These are phyloP conservation scores for Pythium aristosporum DNA, from an alignment of 352 stramenopile species.

Conservation along the genomic window DNA sequence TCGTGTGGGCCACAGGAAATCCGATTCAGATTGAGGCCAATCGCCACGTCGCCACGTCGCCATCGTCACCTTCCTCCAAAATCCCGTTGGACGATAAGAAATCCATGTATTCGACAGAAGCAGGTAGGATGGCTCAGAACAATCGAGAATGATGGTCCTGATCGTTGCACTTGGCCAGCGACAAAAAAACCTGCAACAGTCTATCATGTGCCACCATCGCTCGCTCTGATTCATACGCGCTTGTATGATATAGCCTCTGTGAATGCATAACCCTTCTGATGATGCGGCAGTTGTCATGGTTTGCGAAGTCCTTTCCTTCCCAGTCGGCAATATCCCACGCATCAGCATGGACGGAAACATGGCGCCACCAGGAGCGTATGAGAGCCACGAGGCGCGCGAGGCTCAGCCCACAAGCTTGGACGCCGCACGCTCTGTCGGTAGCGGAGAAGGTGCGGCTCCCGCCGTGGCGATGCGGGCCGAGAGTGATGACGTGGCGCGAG, in stretches of 20 bases:
- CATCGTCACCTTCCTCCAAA: slow-evolving; percentile 6
- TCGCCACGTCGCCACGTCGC: slow-evolving; percentile 13
- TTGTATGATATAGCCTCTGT: not conserved
- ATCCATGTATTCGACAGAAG: not conserved
- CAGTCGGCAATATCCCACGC: not conserved
- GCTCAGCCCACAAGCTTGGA: slow-evolving; percentile 2
- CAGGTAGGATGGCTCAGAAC: slow-evolving; percentile 3
- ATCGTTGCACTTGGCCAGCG: slow-evolving; percentile 5
- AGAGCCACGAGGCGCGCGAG: slow-evolving; percentile 13
- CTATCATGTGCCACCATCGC: not conserved
- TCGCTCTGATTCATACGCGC: not conserved
- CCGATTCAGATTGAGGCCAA: not conserved
- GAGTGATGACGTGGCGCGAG: not conserved
- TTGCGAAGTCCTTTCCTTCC: not conserved
- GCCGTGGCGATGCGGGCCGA: not conserved
- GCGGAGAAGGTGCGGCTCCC: not conserved
- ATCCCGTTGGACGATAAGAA: not conserved
- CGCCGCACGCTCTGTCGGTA: not conserved
- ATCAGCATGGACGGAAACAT: slow-evolving; percentile 17
- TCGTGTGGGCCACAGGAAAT: slow-evolving; percentile 2
- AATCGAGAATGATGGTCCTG: slow-evolving; percentile 26
- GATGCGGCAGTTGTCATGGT: not conserved
- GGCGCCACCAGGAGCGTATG: slow-evolving; percentile 16
- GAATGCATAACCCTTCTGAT: not conserved
- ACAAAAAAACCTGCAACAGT: not conserved